phyloP scores from a whole-genome alignment of 179 eudicot genomes.

The Beta corolliflora region DNA sequence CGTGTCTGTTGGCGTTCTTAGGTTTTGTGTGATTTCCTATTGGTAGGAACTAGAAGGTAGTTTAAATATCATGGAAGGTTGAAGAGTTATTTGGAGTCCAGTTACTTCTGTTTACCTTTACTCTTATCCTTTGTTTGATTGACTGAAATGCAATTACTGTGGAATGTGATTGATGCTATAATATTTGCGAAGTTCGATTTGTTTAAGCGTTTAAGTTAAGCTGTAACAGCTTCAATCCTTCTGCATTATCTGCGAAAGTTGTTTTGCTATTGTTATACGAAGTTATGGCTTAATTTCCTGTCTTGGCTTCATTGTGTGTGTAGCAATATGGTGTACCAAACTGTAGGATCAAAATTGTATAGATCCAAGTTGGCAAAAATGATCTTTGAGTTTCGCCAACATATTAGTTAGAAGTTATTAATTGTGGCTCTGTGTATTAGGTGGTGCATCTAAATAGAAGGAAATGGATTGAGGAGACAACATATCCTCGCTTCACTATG shows the following conservation, averaged over 20 bases:
- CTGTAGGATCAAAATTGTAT: not conserved
- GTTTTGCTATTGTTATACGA: not conserved
- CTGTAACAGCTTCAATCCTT: not conserved
- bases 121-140: not conserved
- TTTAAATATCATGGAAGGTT: not conserved
- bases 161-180: not conserved
- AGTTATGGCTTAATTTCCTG: not conserved
- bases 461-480: slow-evolving; percentile 94
- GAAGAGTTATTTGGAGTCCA: not conserved
- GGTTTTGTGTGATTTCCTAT: not conserved
- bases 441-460: slow-evolving; percentile 85
- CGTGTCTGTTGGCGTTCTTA: not conserved
- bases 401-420: not conserved
- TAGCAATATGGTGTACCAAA: not conserved
- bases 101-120: not conserved
- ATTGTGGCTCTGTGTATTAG: slow-evolving; percentile 35
- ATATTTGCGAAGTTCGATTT: not conserved
- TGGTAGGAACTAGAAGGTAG: not conserved
- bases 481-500: slow-evolving; percentile 96
- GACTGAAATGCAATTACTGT: not conserved
- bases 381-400: not conserved
- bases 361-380: not conserved
- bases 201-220: not conserved
- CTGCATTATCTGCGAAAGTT: not conserved
- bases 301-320: not conserved